Conservation (phyloP, 2,329 filamentous ascomycete genomes). For the Talaromyces sp. region DNA sequence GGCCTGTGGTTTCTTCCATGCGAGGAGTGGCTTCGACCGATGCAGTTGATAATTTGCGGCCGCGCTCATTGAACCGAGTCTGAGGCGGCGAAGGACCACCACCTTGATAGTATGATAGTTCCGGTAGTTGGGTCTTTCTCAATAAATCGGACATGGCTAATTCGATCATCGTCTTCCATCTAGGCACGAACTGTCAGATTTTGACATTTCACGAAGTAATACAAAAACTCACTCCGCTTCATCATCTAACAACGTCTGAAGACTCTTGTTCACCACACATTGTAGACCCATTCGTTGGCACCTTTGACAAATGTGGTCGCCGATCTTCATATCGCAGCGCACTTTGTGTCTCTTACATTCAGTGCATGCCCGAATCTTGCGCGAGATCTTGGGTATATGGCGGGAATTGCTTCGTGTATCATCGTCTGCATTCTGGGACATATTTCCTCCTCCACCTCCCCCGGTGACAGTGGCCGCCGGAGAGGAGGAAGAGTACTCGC, state of each 20-base stretch:
- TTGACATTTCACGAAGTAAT: neutral
- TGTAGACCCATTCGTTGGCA: constrained; percentile 50
- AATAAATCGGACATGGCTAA: constrained; percentile 38
- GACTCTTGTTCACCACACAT: constrained; percentile 52
- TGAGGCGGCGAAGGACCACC: constrained; percentile 26
- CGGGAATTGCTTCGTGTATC: constrained; percentile 24
- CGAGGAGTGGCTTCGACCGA: constrained; percentile 28
- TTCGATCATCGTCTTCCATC: constrained; percentile 40
- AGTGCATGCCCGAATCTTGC: constrained; percentile 50
- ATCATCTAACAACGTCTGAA: constrained; percentile 49
- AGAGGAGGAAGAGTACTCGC: constrained; percentile 34
- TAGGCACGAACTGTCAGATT: constrained; percentile 16
- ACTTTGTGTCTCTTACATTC: constrained; percentile 55
- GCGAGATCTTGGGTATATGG: constrained; percentile 42
- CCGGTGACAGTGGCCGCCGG: constrained; percentile 22
- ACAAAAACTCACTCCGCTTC: constrained; percentile 42
- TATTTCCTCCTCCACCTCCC: constrained; percentile 19
- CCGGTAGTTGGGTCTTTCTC: constrained; percentile 35
- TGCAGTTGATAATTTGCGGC: constrained; percentile 32
- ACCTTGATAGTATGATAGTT: constrained; percentile 38
- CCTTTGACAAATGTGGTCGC: constrained; percentile 48
- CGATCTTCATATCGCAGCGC: constrained; percentile 52
- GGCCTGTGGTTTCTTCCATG: constrained; percentile 21
- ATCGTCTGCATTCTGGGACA: constrained; percentile 25
- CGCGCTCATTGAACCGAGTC: constrained; percentile 28